Evolutionary conservation across 1,284 basidiomycete genomes (phyloP).

Genomic region (Microbotryomycetes sp.): DNA sequence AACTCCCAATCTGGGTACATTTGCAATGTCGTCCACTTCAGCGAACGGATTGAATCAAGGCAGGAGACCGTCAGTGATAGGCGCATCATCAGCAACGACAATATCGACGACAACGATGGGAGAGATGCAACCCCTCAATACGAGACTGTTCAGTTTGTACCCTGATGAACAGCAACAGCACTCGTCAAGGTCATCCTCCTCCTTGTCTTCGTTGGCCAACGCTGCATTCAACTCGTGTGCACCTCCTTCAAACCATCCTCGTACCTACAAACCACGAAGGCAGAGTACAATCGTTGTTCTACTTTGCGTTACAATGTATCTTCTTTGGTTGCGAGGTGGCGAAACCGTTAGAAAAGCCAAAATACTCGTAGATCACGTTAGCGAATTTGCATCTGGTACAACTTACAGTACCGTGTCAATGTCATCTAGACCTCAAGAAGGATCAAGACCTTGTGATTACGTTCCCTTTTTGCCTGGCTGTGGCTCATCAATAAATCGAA

Average conservation of each 20-base stretch:
- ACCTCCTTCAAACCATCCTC: neutral
- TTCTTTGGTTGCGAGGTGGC: neutral
- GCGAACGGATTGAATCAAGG: neutral
- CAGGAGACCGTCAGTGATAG: neutral
- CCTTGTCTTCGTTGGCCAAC: neutral
- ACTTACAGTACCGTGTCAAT: neutral
- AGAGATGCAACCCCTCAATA: neutral
- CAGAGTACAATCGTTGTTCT: neutral
- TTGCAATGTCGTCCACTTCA: neutral
- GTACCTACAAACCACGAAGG: neutral
- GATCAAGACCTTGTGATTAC: neutral
- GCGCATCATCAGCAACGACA: no score
- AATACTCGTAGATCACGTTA: neutral
- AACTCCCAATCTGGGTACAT: neutral
- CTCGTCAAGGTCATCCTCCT: no score
- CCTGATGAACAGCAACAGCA: neutral
- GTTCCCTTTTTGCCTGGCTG: neutral
- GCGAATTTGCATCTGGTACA: neutral
- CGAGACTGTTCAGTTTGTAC: neutral
- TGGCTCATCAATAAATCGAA: neutral
- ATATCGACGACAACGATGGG: no score
- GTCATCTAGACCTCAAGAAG: neutral
- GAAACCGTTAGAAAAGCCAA: neutral
- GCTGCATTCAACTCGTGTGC: neutral
- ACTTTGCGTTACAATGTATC: neutral